phyloP scores from a whole-genome alignment of 176 grass and related monocot species.

The Raddia distichophylla region DNA sequence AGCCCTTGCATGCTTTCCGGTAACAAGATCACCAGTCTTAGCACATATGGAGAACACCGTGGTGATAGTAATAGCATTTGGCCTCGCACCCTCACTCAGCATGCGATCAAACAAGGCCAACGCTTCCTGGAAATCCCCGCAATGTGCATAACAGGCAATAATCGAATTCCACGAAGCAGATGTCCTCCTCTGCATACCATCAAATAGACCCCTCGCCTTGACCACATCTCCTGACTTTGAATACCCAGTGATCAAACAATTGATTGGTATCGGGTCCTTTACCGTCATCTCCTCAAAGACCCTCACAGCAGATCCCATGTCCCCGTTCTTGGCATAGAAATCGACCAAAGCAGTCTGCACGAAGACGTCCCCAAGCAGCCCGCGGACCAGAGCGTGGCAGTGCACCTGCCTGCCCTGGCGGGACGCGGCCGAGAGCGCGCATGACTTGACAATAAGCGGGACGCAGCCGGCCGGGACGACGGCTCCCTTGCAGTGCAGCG shows the following conservation, averaged over 20 bases:
- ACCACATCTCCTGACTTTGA: conserved; percentile 61
- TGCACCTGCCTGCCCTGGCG: conserved; percentile 67
- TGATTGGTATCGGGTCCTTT: conserved; percentile 71
- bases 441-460: conserved; percentile 63
- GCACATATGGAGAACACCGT: conserved; percentile 78
- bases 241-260: conserved; percentile 84
- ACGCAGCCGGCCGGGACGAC: conserved; percentile 45
- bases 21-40: conserved; percentile 68
- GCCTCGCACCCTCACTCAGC: conserved; percentile 56
- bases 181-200: conserved; percentile 66
- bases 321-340: conserved; percentile 81
- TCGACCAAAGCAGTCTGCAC: conserved; percentile 71
- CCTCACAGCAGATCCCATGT: conserved; percentile 59
- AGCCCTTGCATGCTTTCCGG: conserved; percentile 45
- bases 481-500: conserved; percentile 45
- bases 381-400: conserved; percentile 58
- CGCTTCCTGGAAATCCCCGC: conserved; percentile 57
- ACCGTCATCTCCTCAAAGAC: conserved; percentile 58
- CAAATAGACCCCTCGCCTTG: conserved; percentile 66
- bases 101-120: conserved; percentile 71
- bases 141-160: conserved; percentile 69
- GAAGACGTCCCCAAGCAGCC: conserved; percentile 50
- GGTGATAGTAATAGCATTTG: conserved; percentile 67
- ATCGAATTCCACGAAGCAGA: conserved; percentile 89
- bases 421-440: conserved; percentile 41